phyloP scores from a whole-genome alignment of 805 yeast genomes.

The Candida andamanensis region DNA sequence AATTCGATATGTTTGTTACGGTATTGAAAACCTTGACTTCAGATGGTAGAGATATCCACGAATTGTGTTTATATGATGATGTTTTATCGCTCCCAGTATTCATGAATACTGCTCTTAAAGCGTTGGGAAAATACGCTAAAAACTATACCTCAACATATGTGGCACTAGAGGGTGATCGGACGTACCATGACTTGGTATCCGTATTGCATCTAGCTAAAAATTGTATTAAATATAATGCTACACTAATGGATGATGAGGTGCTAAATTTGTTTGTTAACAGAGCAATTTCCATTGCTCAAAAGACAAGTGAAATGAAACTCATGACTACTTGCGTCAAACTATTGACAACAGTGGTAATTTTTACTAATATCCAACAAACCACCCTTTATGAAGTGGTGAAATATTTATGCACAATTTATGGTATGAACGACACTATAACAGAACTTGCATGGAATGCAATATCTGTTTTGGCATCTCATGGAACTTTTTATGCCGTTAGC shows the following conservation, averaged over 20 bases:
- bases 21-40: constrained; percentile 46
- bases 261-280: constrained; percentile 25
- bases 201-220: constrained; percentile 34
- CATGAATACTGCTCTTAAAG: constrained; percentile 9
- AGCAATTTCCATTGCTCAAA: constrained; percentile 33
- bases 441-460: constrained; percentile 36
- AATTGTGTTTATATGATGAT: constrained; percentile 42
- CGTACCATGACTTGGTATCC: constrained; percentile 12
- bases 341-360: constrained; percentile 40
- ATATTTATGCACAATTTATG: constrained; percentile 42
- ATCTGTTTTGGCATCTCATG: constrained; percentile 31
- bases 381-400: constrained; percentile 34
- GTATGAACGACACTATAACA: constrained; percentile 29
- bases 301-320: constrained; percentile 33
- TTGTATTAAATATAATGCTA: constrained; percentile 45
- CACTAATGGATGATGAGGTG: constrained; percentile 36
- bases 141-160: constrained; percentile 5
- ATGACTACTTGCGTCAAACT: constrained; percentile 34
- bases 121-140: constrained; percentile 11
- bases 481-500: constrained; percentile 19
- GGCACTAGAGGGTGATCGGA: constrained; percentile 8
- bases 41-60: constrained; percentile 50
- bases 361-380: constrained; percentile 42
- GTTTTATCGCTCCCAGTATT: constrained; percentile 18
- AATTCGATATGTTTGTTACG: constrained; percentile 45